Evolutionary conservation across 2,329 filamentous ascomycete species (phyloP).

Genomic region (Metarhizium robertsii): DNA sequence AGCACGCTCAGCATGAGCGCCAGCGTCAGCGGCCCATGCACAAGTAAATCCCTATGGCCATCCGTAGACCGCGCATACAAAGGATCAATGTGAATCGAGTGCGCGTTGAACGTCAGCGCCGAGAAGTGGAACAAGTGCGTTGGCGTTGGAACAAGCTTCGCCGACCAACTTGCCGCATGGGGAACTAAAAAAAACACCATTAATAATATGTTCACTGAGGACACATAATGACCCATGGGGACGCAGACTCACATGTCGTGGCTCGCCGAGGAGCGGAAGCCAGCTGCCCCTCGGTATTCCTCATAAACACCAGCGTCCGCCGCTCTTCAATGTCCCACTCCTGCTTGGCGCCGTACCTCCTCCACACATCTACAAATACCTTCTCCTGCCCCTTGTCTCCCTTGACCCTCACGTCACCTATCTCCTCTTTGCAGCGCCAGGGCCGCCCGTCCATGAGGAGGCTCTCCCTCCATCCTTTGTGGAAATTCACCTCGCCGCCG

Average conservation of each 20-base stretch:
- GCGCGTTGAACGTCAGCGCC: constrained; percentile 85
- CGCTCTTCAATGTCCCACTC: constrained; percentile 33
- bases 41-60: constrained; percentile 64
- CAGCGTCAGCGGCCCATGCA: constrained; percentile 79
- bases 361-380: constrained; percentile 42
- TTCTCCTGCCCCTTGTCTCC: constrained; percentile 28
- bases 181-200: constrained; percentile 8
- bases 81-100: constrained; percentile 78
- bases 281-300: constrained; percentile 15
- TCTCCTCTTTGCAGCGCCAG: constrained; percentile 35
- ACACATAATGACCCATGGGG: not conserved
- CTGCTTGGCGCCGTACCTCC: constrained; percentile 30
- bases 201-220: too few relatives aligned
- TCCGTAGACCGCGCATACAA: constrained; percentile 62
- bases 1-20: constrained; percentile 67
- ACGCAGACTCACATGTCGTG: constrained; percentile 17
- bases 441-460: constrained; percentile 29
- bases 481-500: constrained; percentile 61
- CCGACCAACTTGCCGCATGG: constrained; percentile 24
- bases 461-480: constrained; percentile 16
- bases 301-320: constrained; percentile 44
- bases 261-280: constrained; percentile 9
- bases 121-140: constrained; percentile 82
- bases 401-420: constrained; percentile 28
- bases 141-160: constrained; percentile 55